Percentiles rank a stretch among this genome's conserved stretches.
Evolutionary conservation across 805 yeast genomes (phyloP).

Genomic region (Sugiyamaella qingdaonensis): DNA sequence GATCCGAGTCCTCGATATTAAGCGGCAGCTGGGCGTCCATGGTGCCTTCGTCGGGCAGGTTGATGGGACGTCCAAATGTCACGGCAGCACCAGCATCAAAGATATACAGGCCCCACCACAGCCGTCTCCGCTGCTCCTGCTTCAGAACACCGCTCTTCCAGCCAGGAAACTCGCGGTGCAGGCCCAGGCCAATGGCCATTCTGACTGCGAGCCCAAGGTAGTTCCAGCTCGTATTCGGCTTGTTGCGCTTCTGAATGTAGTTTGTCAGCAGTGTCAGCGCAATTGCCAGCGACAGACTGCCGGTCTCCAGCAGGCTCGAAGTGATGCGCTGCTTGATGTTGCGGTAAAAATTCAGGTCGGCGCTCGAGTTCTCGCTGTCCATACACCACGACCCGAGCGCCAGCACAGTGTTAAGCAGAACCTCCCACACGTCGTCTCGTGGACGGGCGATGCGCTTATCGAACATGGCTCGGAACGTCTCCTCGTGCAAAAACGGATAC

Average conservation of each 20-base stretch:
- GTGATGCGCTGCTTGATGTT: conserved; percentile 45
- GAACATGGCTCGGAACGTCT: conserved; percentile 48
- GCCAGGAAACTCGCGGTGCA: conserved; percentile 50
- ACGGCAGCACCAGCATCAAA: conserved; percentile 62
- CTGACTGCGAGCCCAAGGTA: conserved; percentile 59
- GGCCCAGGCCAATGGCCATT: conserved; percentile 64
- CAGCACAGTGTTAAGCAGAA: conserved; percentile 51
- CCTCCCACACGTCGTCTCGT: conserved; percentile 47
- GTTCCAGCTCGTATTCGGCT: conserved; percentile 67
- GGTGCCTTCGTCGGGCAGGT: conserved; percentile 44
- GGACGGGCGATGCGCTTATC: conserved; percentile 40
- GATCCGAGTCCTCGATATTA: conserved; percentile 46
- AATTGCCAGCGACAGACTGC: conserved; percentile 51
- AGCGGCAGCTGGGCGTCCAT: conserved; percentile 49
- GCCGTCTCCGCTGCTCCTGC: conserved; percentile 52
- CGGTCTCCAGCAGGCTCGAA: conserved; percentile 52
- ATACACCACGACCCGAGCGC: conserved; percentile 70
- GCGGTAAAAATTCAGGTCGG: conserved; percentile 54
- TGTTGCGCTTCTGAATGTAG: conserved; percentile 60
- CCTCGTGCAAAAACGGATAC: conserved; percentile 57
- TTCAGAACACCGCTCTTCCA: conserved; percentile 41
- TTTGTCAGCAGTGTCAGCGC: conserved; percentile 52
- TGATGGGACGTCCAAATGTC: conserved; percentile 62
- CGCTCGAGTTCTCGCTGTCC: conserved; percentile 48
- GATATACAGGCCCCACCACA: conserved; percentile 66